phyloP scores from a whole-genome alignment of 192 early-diverging fungal genomes.

The Mortierella claussenii region DNA sequence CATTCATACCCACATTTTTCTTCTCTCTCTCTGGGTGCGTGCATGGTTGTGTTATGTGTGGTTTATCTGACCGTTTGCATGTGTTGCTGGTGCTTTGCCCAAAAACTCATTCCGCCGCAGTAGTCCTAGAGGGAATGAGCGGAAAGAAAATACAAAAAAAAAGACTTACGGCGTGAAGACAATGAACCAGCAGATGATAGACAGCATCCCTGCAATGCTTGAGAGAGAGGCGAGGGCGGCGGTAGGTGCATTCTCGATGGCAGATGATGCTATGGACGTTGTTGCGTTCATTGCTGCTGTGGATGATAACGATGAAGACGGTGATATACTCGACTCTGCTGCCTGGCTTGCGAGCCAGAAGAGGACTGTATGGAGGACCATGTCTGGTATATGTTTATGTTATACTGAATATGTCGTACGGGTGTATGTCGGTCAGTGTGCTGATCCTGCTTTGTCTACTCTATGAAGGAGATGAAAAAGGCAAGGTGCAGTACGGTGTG shows the following conservation, averaged over 20 bases:
- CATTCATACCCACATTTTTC: too few species aligned
- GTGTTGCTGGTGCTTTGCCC: too few species aligned
- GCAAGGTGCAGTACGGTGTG: too few species aligned
- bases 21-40: too few species aligned
- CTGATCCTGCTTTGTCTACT: background rate
- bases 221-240: conserved; percentile 13
- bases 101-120: too few species aligned
- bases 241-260: background rate
- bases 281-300: too few species aligned
- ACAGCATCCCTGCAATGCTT: conserved; percentile 22
- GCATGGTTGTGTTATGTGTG: too few species aligned
- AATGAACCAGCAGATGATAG: conserved; percentile 44
- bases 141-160: too few species aligned
- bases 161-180: conserved; percentile 43
- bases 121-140: too few species aligned
- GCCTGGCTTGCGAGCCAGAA: conserved; percentile 6
- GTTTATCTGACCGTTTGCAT: too few species aligned
- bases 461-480: background rate
- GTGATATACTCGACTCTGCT: too few species aligned
- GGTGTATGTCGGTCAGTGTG: background rate
- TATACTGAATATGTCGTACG: background rate
- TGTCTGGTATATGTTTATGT: background rate
- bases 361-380: conserved; percentile 8
- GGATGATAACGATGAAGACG: too few species aligned
- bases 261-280: background rate